These are phyloP conservation scores for Elongisporangium prolatum DNA, from an alignment of 352 stramenopile genomes.

Conservation along the genomic window DNA sequence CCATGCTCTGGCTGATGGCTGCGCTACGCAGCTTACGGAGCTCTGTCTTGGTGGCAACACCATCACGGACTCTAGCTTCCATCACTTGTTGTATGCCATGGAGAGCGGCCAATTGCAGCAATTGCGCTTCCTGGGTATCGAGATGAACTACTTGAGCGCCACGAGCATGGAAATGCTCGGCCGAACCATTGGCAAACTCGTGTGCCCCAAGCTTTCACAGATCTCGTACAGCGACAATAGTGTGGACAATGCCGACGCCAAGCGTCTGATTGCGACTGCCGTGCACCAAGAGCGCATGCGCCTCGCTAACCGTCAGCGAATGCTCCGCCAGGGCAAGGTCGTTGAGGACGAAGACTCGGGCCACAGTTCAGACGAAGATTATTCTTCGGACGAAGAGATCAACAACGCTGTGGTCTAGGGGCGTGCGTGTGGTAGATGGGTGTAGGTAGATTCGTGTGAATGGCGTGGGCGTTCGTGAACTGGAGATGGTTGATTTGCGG, in stretches of 20 bases:
- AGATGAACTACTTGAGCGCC: conserved; percentile 82
- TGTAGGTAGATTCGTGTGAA: background rate
- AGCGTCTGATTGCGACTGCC: conserved; percentile 66
- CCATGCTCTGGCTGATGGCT: conserved; percentile 66
- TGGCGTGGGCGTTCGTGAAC: background rate
- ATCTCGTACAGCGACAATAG: conserved; percentile 87
- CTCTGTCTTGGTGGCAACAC: conserved; percentile 81
- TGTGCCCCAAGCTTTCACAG: conserved; percentile 73
- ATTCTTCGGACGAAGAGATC: conserved; percentile 31
- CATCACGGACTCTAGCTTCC: conserved; percentile 80
- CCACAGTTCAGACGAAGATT: conserved; percentile 25
- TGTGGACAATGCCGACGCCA: conserved; percentile 67
- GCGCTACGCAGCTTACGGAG: conserved; percentile 57
- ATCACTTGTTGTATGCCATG: conserved; percentile 79
- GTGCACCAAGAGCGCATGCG: conserved; percentile 78
- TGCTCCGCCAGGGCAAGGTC: conserved; percentile 27
- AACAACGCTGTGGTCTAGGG: background rate
- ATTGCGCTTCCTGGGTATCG: conserved; percentile 74
- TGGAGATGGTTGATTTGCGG: conserved; percentile 1
- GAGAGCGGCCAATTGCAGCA: conserved; percentile 58
- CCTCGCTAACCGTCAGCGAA: conserved; percentile 45
- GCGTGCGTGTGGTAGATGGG: background rate
- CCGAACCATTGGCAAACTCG: conserved; percentile 74
- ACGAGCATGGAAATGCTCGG: conserved; percentile 86
- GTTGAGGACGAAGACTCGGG: conserved; percentile 25